Evolutionary conservation across 1,284 basidiomycete species (phyloP).

Genomic region (Violaceomyces palustris): DNA sequence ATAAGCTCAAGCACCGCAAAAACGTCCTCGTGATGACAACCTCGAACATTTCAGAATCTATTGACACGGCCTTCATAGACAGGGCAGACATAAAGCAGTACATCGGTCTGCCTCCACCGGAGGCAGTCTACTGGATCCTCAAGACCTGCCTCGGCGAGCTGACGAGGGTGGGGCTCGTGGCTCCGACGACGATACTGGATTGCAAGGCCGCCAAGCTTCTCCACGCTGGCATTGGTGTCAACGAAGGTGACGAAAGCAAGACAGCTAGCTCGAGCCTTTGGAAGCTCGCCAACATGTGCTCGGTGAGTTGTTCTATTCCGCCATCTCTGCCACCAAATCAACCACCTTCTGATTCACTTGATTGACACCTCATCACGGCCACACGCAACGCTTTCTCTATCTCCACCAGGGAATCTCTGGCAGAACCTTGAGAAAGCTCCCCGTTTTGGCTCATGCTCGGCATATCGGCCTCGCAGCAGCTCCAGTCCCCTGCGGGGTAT

Average conservation of each 20-base stretch:
- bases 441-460: conserved; percentile 81
- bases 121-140: conserved; percentile 92
- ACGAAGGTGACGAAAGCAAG: neutral
- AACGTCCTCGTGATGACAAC: conserved; percentile 96
- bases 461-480: conserved; percentile 59
- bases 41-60: conserved; percentile 88
- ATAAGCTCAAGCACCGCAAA: conserved; percentile 85
- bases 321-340: no score
- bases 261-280: conserved; percentile 64
- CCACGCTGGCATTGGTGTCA: neutral
- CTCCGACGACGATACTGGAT: conserved; percentile 18
- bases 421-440: conserved; percentile 77
- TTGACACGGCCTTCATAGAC: conserved; percentile 92
- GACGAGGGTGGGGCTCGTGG: conserved; percentile 67
- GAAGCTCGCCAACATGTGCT: conserved; percentile 66
- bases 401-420: conserved; percentile 88
- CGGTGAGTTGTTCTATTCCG: no score
- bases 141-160: conserved; percentile 76
- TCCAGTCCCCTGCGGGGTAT: conserved; percentile 12
- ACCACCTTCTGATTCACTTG: neutral
- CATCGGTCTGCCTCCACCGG: conserved; percentile 78
- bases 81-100: conserved; percentile 95
- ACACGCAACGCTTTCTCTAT: neutral
- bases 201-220: neutral
- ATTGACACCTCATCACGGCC: neutral